These are phyloP conservation scores for Litchi chinensis DNA, from an alignment of 345 rosid genomes.

Conservation along the genomic window DNA sequence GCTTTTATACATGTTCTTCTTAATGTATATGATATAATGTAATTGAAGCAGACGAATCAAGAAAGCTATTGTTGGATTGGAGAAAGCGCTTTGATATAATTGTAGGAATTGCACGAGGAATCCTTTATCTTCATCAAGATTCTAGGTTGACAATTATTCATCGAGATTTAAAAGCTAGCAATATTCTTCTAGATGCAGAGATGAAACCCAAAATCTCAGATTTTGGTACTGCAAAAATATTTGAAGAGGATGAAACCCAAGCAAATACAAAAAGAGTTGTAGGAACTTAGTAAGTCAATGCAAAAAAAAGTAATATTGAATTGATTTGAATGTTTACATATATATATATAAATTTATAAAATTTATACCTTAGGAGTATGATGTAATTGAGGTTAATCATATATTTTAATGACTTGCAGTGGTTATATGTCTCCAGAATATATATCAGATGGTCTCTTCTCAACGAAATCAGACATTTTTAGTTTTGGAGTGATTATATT, in stretches of 20 bases:
- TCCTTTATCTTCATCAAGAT: conserved; percentile 44
- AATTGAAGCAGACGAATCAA: conserved; percentile 24
- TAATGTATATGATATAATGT: neutral
- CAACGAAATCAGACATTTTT: neutral
- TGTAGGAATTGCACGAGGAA: conserved; percentile 19
- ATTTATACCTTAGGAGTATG: too few species aligned
- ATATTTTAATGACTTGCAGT: neutral
- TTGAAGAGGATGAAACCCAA: conserved; percentile 21
- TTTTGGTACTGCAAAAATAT: conserved; percentile 44
- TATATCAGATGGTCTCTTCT: neutral
- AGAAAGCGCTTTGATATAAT: conserved; percentile 17
- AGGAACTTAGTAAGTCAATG: conserved; percentile 39
- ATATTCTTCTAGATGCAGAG: conserved; percentile 33
- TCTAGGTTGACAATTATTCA: conserved; percentile 41
- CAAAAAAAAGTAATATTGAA: neutral
- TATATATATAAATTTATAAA: too few species aligned
- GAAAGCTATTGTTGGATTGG: conserved; percentile 31
- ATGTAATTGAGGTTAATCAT: too few species aligned
- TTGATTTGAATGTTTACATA: too few species aligned
- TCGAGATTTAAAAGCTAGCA: conserved; percentile 40
- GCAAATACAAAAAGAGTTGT: conserved; percentile 35
- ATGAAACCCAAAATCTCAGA: conserved; percentile 48
- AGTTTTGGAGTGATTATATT: neutral
- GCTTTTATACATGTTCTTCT: neutral
- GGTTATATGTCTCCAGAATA: neutral